Evolutionary conservation across 2,329 filamentous ascomycete species (phyloP).

Genomic region (Talaromyces piceae): DNA sequence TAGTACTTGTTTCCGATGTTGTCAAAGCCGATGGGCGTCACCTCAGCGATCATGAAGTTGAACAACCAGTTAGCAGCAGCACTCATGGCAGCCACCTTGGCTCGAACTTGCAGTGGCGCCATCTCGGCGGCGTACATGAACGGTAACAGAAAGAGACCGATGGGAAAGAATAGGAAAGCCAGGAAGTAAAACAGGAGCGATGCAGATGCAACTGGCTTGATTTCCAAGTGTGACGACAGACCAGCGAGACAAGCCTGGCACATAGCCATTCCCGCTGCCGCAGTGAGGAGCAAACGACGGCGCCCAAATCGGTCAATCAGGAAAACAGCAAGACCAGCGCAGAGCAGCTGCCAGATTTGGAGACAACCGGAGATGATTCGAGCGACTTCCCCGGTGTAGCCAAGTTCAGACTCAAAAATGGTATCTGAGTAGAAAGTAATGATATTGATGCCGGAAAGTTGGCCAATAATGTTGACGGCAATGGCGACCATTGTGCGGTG

Average conservation of each 20-base stretch:
- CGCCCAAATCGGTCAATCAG: conserved; percentile 72
- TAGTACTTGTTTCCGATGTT: conserved; percentile 51
- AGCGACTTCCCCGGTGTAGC: conserved; percentile 16
- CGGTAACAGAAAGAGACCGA: conserved; percentile 9
- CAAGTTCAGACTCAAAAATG: conserved; percentile 21
- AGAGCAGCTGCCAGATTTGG: conserved; percentile 15
- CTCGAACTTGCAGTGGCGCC: conserved; percentile 3
- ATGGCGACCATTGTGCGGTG: conserved; percentile 20
- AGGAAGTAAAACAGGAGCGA: conserved; percentile 23
- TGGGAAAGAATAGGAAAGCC: conserved; percentile 5
- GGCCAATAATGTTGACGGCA: conserved; percentile 20
- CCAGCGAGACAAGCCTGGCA: conserved; percentile 37
- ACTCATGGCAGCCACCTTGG: conserved; percentile 28
- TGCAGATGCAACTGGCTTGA: conserved; percentile 41
- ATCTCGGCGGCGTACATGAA: conserved; percentile 12
- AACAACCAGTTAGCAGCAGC: conserved; percentile 50
- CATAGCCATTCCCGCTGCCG: conserved; percentile 54
- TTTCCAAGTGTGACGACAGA: conserved; percentile 31
- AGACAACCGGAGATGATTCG: conserved; percentile 20
- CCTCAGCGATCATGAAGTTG: conserved; percentile 53
- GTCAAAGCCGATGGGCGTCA: conserved; percentile 49
- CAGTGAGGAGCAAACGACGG: conserved; percentile 57
- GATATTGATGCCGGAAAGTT: conserved; percentile 25
- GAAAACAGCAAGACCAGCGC: conserved; percentile 49
- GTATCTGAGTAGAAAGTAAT: conserved; percentile 25